Evolutionary conservation across 1,139 yeast genomes (phyloP).

Genomic region (Arxiozyma slooffiae): DNA sequence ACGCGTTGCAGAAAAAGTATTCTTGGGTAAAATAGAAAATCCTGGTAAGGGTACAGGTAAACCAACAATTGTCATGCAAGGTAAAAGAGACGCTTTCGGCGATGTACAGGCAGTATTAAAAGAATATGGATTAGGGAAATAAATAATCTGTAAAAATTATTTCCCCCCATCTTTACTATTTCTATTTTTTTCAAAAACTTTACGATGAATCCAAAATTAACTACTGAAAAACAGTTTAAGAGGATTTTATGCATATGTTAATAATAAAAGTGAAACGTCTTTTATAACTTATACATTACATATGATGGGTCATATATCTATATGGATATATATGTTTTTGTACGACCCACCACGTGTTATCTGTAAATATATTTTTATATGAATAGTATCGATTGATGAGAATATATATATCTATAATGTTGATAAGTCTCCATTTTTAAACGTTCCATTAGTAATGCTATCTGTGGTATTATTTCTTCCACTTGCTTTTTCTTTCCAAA

Average conservation of each 20-base stretch:
- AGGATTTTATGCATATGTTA: not conserved
- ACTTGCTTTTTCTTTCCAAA: constrained; percentile 42
- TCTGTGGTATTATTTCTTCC: not conserved
- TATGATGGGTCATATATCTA: not conserved
- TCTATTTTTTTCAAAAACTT: too few relatives aligned
- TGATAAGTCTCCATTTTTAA: constrained; percentile 5
- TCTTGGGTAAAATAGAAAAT: constrained; percentile 54
- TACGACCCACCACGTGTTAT: not conserved
- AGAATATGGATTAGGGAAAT: constrained; percentile 63
- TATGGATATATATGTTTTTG: too few relatives aligned
- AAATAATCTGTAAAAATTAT: constrained; percentile 5
- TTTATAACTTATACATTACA: not conserved
- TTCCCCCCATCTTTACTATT: too few relatives aligned
- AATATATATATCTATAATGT: not conserved
- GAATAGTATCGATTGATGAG: not conserved
- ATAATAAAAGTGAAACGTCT: not conserved
- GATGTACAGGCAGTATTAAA: constrained; percentile 61
- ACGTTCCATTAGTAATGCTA: not conserved
- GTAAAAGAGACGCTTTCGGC: constrained; percentile 75
- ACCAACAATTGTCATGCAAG: constrained; percentile 85
- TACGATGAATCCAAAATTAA: not conserved
- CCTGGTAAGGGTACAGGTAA: constrained; percentile 46
- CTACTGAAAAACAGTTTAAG: not conserved
- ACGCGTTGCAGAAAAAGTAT: constrained; percentile 63
- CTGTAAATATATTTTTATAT: not conserved